These are phyloP conservation scores for Trametes maxima DNA, from an alignment of 768 basidiomycete genomes.

Conservation along the genomic window DNA sequence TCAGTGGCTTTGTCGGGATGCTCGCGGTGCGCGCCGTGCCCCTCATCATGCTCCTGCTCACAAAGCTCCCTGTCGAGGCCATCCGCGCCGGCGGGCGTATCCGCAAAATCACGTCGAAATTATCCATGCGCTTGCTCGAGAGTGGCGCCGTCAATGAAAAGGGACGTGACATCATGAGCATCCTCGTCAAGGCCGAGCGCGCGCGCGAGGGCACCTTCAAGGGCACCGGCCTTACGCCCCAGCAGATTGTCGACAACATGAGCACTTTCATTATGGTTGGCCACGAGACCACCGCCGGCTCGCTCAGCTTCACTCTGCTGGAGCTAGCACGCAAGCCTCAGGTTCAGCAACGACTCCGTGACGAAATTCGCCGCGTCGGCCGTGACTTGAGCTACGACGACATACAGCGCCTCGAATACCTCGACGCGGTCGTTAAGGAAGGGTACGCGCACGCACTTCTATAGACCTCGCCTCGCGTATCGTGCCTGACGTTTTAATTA, in stretches of 20 bases:
- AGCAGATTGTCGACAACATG: constrained; percentile 32
- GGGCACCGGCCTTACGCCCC: constrained; percentile 17
- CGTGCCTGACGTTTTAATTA: not conserved
- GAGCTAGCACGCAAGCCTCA: constrained; percentile 42
- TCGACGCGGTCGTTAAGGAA: constrained; percentile 49
- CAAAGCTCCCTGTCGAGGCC: constrained; percentile 24
- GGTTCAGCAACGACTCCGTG: constrained; percentile 41
- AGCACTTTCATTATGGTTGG: constrained; percentile 43
- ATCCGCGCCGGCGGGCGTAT: constrained; percentile 33
- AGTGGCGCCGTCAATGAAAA: constrained; percentile 18
- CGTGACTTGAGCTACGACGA: constrained; percentile 40
- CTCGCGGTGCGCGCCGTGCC: constrained; percentile 32
- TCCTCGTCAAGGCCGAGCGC: constrained; percentile 24
- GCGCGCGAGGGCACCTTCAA: not conserved
- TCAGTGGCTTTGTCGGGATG: constrained; percentile 27
- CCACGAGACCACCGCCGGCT: constrained; percentile 45
- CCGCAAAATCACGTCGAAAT: constrained; percentile 30
- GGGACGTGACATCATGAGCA: constrained; percentile 27
- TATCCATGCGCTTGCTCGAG: constrained; percentile 26
- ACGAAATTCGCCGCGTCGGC: constrained; percentile 37
- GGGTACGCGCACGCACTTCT: constrained; percentile 21
- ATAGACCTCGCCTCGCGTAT: too few relatives aligned
- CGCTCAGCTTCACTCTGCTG: constrained; percentile 41
- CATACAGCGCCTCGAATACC: constrained; percentile 40
- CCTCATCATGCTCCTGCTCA: constrained; percentile 29